phyloP scores from a whole-genome alignment of 1,284 basidiomycete species.

The Heimioporus punctisporus region DNA sequence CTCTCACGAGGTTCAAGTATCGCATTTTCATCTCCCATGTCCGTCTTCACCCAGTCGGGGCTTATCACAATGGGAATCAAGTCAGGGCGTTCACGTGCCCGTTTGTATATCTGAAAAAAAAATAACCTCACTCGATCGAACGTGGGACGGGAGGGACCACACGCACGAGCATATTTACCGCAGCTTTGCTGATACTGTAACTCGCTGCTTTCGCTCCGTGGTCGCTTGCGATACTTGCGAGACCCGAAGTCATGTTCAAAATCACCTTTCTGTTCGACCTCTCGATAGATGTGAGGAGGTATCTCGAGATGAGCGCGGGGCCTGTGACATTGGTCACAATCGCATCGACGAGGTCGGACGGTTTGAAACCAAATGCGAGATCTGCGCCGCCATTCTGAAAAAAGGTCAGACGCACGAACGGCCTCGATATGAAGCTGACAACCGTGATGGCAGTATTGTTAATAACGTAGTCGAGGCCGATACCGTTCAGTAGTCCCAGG shows the following conservation, averaged over 20 bases:
- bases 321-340: conserved; percentile 39
- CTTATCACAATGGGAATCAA: conserved; percentile 31
- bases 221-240: conserved; percentile 37
- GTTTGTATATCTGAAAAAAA: conserved; percentile 35
- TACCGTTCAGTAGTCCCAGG: too few species aligned
- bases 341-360: conserved; percentile 21
- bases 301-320: conserved; percentile 37
- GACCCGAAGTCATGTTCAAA: conserved; percentile 37
- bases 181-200: conserved; percentile 36
- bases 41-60: conserved; percentile 41
- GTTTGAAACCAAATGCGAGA: conserved; percentile 28
- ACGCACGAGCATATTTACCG: conserved; percentile 40
- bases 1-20: conserved; percentile 12
- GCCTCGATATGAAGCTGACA: too few species aligned
- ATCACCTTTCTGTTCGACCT: conserved; percentile 36
- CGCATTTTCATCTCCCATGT: conserved; percentile 14
- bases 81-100: conserved; percentile 32
- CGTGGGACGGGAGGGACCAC: neutral
- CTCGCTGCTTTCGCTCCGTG: conserved; percentile 25
- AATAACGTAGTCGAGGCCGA: too few species aligned
- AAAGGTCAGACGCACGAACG: too few species aligned
- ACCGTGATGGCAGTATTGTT: too few species aligned
- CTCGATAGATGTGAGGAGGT: conserved; percentile 38
- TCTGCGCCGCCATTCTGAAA: conserved; percentile 28
- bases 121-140: neutral